phyloP scores from a whole-genome alignment of 495 filamentous ascomycete genomes.

The Monascus purpureus region DNA sequence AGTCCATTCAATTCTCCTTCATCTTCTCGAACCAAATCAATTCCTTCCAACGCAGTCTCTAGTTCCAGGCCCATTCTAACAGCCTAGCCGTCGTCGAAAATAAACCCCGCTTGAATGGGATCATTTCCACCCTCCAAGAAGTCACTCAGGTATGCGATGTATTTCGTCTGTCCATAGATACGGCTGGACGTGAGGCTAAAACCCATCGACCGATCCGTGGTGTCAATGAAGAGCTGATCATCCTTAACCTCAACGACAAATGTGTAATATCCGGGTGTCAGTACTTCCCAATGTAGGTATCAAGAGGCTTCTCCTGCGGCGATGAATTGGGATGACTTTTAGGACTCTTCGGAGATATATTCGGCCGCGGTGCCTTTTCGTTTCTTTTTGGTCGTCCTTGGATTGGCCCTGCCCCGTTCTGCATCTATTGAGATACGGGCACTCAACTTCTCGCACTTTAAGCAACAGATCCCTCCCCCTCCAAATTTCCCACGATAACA shows the following conservation, averaged over 20 bases:
- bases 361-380: constrained; percentile 2
- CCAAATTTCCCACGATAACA: constrained; percentile 8
- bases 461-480: constrained; percentile 4
- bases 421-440: neutral
- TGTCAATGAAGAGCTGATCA: constrained; percentile 17
- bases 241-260: constrained; percentile 9
- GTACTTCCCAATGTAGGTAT: constrained; percentile 4
- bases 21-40: constrained; percentile 21
- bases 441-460: constrained; percentile 1
- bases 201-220: constrained; percentile 16
- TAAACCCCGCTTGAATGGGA: constrained; percentile 8
- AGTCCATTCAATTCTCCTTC: no score
- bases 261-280: constrained; percentile 9
- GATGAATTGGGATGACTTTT: neutral
- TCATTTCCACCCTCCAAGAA: constrained; percentile 2
- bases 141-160: constrained; percentile 1
- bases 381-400: constrained; percentile 1
- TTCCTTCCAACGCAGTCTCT: constrained; percentile 6
- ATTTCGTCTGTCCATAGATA: constrained; percentile 2
- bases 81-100: constrained; percentile 7
- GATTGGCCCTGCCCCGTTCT: neutral
- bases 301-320: constrained; percentile 3
- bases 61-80: constrained; percentile 12
- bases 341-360: neutral
- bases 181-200: constrained; percentile 8